Conservation (phyloP, 257 asterid genomes). For the Rauvolfia tetraphylla region DNA sequence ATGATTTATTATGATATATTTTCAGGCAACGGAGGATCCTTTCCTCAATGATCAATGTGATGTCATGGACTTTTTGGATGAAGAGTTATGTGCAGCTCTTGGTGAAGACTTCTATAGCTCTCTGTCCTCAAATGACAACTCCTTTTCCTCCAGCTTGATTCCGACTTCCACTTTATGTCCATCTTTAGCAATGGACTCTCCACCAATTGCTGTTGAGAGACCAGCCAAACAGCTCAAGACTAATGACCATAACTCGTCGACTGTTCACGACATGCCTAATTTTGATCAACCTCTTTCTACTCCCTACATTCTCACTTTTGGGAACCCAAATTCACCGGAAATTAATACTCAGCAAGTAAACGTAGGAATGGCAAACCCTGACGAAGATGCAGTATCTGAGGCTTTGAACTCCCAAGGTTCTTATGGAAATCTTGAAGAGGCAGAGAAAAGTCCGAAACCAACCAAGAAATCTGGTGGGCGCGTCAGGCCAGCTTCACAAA, state of each 20-base stretch:
- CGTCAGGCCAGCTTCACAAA: conserved; percentile 37
- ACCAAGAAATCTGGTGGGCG: conserved; percentile 25
- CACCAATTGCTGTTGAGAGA: background rate
- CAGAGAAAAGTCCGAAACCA: background rate
- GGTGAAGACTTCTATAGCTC: conserved; percentile 3
- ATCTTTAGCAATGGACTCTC: background rate
- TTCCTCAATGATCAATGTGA: conserved; percentile 20
- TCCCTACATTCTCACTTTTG: conserved; percentile 16
- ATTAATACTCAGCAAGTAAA: background rate
- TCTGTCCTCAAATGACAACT: background rate
- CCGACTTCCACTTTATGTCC: conserved; percentile 4
- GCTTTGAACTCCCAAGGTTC: conserved; percentile 7
- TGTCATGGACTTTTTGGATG: conserved; percentile 17
- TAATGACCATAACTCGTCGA: background rate
- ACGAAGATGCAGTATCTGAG: conserved; percentile 15
- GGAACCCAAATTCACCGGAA: conserved; percentile 16
- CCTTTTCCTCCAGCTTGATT: background rate
- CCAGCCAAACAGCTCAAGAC: conserved; percentile 8
- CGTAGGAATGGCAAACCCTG: conserved; percentile 2
- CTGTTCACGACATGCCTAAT: background rate
- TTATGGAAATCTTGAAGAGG: conserved; percentile 1
- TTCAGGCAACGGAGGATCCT: conserved; percentile 24
- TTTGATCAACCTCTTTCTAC: conserved; percentile 6
- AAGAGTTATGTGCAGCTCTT: conserved; percentile 2
- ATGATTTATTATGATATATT: no score